Percentiles rank a stretch among this genome's conserved stretches.
Evolutionary conservation across 106 monocot species (phyloP).

Genomic region (Triglochin maritima): DNA sequence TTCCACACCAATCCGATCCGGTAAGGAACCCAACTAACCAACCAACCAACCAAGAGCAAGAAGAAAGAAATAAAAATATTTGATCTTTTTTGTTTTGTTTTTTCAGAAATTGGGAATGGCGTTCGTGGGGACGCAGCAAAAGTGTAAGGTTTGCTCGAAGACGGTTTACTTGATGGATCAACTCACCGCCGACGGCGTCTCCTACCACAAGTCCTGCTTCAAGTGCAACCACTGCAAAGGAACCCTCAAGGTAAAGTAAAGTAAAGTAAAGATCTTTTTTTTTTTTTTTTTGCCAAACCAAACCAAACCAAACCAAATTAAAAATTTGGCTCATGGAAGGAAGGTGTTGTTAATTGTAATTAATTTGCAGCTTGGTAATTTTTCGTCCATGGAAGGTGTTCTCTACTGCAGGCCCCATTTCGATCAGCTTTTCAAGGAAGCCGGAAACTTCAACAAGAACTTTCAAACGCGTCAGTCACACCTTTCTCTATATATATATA

Average conservation of each 20-base stretch:
- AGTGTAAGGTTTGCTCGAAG: constrained; percentile 18
- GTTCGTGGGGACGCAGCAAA: constrained; percentile 17
- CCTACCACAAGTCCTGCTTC: constrained; percentile 27
- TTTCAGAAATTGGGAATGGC: no score
- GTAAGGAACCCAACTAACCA: no score
- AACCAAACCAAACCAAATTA: no score
- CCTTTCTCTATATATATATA: no score
- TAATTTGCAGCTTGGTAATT: constrained; percentile 19
- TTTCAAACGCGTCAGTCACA: constrained; percentile 28
- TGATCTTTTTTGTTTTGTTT: no score
- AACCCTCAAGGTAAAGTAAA: constrained; percentile 27
- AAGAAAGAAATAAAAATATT: no score
- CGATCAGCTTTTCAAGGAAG: constrained; percentile 26
- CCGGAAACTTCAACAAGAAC: constrained; percentile 22
- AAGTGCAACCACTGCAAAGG: constrained; percentile 27
- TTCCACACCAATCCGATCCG: no score
- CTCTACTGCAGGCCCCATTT: constrained; percentile 29
- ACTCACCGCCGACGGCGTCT: constrained; percentile 17
- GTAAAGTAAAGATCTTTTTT: no score
- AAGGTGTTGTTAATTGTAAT: no score
- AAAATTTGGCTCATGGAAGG: no score
- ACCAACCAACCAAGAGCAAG: no score
- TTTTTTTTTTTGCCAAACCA: no score
- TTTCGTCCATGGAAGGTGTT: constrained; percentile 29
- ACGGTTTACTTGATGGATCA: constrained; percentile 25